Evolutionary conservation across 495 filamentous ascomycete genomes (phyloP), one percentile per base, ranked within the genome.

Genomic region (Podospora conica): DNA sequence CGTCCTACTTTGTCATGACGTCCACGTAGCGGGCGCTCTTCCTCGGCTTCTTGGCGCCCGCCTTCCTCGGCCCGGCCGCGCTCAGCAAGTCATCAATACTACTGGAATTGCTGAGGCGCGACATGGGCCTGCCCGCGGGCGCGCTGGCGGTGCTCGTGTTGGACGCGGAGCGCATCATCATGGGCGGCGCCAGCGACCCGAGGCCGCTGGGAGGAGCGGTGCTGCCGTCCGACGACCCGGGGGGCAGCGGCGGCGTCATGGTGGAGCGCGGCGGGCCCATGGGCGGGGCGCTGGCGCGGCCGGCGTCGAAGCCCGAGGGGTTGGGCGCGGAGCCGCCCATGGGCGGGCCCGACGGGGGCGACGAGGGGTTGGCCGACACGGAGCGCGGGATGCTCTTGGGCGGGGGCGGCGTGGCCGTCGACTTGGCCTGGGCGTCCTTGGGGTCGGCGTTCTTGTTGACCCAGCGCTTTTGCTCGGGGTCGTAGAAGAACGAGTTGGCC

Each of bases 401-500:
- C 9, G 84, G 84, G 0, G 84, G 84, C 0, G 83, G 81, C 0
- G 82, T 79, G 15, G 76, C 72, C 54, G 79, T 76, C 3, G 33
- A 6, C 57, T 84, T 83, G 40, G 77, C 71, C 58, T 72, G 73
- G 25, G 76, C 76, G 25, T 81, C 79, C 56, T 83, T 82, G n/a
- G 80, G 76, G 20, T 87, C 80, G 18, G 87, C 88, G 74, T 97
- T 97, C 81, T 97, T 97, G 77, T 99, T 97, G 77, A 99, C 85
- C 96, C 96, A 99, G 73, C 94, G 91, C 82, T 96, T 96, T 63
- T 96, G 83, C 22, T 96, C 91, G 4, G 91, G 88, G 76, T 99
- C 96, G 68, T 94, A 99, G 68, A 92, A 89, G 78, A 99, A 98
- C 11, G 86, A 90, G 72, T 84, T 95, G 70, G 94, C 89, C 76